Base-by-base conservation (phyloP, 2,329 filamentous ascomycete species). In the Fusarium succisae region DNA sequence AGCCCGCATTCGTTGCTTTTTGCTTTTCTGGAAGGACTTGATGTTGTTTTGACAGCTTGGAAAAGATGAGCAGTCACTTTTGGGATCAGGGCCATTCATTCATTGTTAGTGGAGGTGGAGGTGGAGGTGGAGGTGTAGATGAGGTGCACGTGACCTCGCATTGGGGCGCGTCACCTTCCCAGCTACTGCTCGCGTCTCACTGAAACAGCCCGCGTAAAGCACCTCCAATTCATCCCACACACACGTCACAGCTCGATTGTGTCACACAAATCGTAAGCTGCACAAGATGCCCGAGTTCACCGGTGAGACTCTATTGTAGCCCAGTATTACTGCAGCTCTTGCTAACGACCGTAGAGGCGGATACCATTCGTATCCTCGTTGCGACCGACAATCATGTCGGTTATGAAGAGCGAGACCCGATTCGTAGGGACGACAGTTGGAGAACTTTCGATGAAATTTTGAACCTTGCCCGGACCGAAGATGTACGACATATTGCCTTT, bases 351-450 rank as follows among this genome's bases (percentile, higher is more conserved):
- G 62, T 59, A 88, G 87, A 85, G 63, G 84, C 93, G 77, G 94
- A 99, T 84, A 97, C 94, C 0, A 98, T 99, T 79, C 94, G 94
- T 74, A 96, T 99, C 75, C 91, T 99, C 43, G 89, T 99, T 69
- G 92, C 96, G 44, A 98, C 96, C 22, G 96, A 99, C 82, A 98
- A 97, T 77, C 96, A 99, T 92, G 96, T 99, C 69, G 96, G 96
- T 59, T 98, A 95, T 83, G 94, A 94, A 80, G 96, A 99, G 84
- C 92, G 95, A 78, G 95, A 99, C 82, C 90, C 94, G 3, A 93
- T 96, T 69, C 94, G 96, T n/a, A 96, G 95, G 74, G 94, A 98
- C 81, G 96, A 99, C 82, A 98, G 95, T 83, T 98, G 96, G 95
- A 93, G 91, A 80, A 94, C 93, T 7, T 99, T 99, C 84, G 93